Conservation (phyloP, 768 basidiomycete species). For the Agaricus sinodeliciosus region DNA sequence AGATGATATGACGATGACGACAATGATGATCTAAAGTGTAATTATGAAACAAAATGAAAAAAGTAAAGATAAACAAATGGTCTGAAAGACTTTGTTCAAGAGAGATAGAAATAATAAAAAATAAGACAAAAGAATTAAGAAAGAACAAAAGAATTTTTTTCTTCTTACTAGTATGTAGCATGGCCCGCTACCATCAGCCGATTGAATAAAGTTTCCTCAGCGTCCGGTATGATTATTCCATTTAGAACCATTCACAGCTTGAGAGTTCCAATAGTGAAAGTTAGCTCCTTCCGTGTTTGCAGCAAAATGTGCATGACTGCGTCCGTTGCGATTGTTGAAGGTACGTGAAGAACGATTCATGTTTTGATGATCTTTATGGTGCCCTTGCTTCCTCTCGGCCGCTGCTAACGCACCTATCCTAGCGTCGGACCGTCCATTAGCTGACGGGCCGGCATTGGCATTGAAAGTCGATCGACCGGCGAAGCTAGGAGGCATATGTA, state of each 20-base stretch:
- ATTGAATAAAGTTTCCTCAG: conserved; percentile 14
- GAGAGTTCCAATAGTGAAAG: conserved; percentile 12
- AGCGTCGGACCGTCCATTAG: background rate
- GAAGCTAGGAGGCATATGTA: background rate
- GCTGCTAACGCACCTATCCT: background rate
- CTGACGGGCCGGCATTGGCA: background rate
- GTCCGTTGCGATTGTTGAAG: conserved; percentile 3
- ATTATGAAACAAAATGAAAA: background rate
- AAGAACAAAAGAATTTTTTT: background rate
- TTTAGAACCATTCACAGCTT: conserved; percentile 17
- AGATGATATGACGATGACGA: background rate
- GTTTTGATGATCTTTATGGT: background rate
- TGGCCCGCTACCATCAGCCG: too few relatives aligned
- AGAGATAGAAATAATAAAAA: conserved; percentile 1
- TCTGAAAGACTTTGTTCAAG: background rate
- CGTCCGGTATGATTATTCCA: conserved; percentile 35
- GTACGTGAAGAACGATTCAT: background rate
- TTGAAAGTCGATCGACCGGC: background rate
- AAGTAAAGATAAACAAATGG: background rate
- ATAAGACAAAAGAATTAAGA: background rate
- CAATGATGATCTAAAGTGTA: background rate
- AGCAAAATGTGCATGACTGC: conserved; percentile 3
- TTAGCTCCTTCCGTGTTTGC: conserved; percentile 17
- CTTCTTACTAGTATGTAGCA: too few relatives aligned
- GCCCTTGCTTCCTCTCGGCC: background rate